Evolutionary conservation across 257 asterid genomes (phyloP), one percentile per base, ranked within the genome.

Genomic region (Solanum clarkiae): DNA sequence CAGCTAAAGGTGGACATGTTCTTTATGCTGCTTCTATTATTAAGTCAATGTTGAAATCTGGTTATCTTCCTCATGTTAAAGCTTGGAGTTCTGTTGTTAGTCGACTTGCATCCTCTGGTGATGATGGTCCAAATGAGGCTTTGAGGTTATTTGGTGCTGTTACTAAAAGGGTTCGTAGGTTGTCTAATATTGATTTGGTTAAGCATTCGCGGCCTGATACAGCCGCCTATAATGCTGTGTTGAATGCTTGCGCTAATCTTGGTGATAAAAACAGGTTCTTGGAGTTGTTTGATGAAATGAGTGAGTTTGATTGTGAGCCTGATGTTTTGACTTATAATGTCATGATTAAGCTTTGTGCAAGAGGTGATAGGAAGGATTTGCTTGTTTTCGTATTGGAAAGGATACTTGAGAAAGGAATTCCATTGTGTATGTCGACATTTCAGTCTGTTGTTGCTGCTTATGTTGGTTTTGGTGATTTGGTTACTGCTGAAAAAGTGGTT

Each of bases 1-100:
- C 99, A 22, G 97, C 94, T 71, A 96, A 96, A 89, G 91, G 93
- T 82, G 97, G 98, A 20, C 98, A 95, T 87, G 89, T 92, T 1
- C 95, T 94, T n/a, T 95, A 97, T 70, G 98, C 98, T 45, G 85
- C 94, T 9, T 95, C 98, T 12, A 92, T 97, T 74, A 87, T 96
- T 86, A 95, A 91, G 84, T 95, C 99, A 55, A 96, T 96, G 99
- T 92, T 96, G 15, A 95, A 91, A 47, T 93, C 98, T 0, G 98
- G 99, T 9, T 96, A 95, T 71, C 92, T 95, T 11, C 98, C 99
- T 1, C 98, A 96, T 75, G 97, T 96, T 56, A 95, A 96, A 84
- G 98, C 99, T 29, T 96, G 98, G 99, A 95, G 98, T 59, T 95
- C 98, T 45, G 99, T 95, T 7, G 84, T 92, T 5, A 95, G 98